Percentiles rank a stretch among this genome's conserved stretches.
Evolutionary conservation across 441 rosid genomes (phyloP).

Genomic region (Omphalea diandra): DNA sequence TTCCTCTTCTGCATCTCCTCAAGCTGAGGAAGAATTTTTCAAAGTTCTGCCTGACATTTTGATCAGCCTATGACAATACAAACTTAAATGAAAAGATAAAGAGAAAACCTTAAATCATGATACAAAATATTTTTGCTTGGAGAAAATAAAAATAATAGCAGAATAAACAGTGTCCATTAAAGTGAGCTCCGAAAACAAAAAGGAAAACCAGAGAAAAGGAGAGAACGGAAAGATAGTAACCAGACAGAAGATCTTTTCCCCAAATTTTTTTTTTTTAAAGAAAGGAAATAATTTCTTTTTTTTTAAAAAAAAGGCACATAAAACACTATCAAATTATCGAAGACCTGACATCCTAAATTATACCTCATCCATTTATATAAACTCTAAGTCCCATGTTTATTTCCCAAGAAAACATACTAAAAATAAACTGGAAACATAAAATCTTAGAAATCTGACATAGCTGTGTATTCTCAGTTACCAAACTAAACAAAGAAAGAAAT

Average conservation of each 20-base stretch:
- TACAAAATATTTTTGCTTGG: not conserved
- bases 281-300: not conserved
- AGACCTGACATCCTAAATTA: not conserved
- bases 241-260: not conserved
- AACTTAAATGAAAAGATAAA: not conserved
- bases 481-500: not conserved
- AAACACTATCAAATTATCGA: not conserved
- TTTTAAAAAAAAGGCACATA: not conserved
- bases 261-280: not conserved
- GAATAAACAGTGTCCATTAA: constrained; percentile 15
- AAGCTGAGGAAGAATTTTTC: constrained; percentile 64
- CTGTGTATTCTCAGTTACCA: constrained; percentile 22
- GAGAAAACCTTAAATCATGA: not conserved
- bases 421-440: constrained; percentile 10
- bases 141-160: not conserved
- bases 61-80: constrained; percentile 49
- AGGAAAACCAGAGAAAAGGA: not conserved
- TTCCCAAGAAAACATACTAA: constrained; percentile 9
- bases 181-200: not conserved
- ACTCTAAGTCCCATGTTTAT: not conserved
- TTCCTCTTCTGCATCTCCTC: constrained; percentile 87
- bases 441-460: constrained; percentile 14
- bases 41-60: constrained; percentile 70
- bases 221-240: constrained; percentile 2
- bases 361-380: too few relatives aligned